Base-by-base conservation (phyloP, 2,329 filamentous ascomycete species). In the Fusarium pseudoanthophilum region DNA sequence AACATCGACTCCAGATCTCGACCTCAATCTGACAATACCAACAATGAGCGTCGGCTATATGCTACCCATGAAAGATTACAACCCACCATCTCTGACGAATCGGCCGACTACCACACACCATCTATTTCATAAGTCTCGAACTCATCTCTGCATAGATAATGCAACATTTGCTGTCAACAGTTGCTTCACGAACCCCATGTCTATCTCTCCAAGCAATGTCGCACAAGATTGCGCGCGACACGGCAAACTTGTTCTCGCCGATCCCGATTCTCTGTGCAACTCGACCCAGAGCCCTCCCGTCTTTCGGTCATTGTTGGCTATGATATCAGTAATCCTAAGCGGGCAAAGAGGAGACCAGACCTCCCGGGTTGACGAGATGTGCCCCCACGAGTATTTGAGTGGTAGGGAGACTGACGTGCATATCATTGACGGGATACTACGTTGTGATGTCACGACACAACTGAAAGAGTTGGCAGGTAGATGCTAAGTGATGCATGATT, bases 401-500 rank as follows among this genome's bases (percentile, higher is more conserved):
- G 51, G 51, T 20, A 40, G 43, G 90, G 96, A 93, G 48, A 91
- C 93, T 46, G 91, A 92, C 66, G 87, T 96, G 28, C 91, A 95
- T 77, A 92, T 93, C 4, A 87, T 90, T 57, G 92, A 95, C 71
- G 88, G 97, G 55, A 69, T 91, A 91, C 81, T 97, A 95, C 78
- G 91, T 97, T 14, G 94, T 97, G 82, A 94, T 96, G 91, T 59
- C 94, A 97, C 80, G 94, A 93, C 20, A 97, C 94, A 6, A 94
- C 30, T 26, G 30, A n/a, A 51, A 94, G 37, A 97, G 93, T 1
- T 93, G 96, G 80, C 93, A 92, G 37, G 94, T 93, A 69, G 94
- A 97, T 78, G 91, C 90, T 13, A 92, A 8, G 21, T 40, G 80
- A 95, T 95, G 92, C 86, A 90, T 92, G 1, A 92, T 97, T 55